Evolutionary conservation across 768 basidiomycete species (phyloP).

Genomic region (Tulasnella sp.): DNA sequence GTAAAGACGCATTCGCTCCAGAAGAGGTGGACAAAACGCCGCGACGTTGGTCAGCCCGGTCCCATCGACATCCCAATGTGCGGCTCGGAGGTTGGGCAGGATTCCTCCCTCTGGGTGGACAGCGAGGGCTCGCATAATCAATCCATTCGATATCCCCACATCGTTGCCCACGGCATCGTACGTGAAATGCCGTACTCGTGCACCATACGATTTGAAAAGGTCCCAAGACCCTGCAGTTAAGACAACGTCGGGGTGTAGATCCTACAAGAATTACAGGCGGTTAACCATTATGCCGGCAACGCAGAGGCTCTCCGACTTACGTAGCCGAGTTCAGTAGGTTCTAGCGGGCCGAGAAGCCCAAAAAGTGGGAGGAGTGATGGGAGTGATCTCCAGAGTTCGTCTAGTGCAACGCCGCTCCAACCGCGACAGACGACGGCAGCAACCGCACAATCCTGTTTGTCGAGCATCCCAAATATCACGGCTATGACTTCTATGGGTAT

Average conservation of each 20-base stretch:
- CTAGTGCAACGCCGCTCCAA: constrained; percentile 2
- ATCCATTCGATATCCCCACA: background rate
- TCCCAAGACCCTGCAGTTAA: background rate
- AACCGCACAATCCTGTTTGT: background rate
- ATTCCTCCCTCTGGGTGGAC: background rate
- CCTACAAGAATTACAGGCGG: background rate
- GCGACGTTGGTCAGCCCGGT: background rate
- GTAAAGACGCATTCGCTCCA: background rate
- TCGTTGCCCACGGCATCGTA: background rate
- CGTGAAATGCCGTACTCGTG: background rate
- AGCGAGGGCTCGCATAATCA: background rate
- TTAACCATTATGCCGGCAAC: background rate
- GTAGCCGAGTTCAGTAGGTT: background rate
- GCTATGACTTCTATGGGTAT: background rate
- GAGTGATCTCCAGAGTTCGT: constrained; percentile 3
- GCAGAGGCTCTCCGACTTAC: background rate
- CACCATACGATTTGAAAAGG: background rate
- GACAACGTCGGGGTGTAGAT: background rate
- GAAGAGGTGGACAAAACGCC: background rate
- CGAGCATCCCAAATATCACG: background rate
- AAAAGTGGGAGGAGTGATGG: background rate
- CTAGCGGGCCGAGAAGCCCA: background rate
- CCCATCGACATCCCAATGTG: background rate
- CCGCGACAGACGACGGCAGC: background rate
- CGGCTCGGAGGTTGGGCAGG: background rate